Evolutionary conservation across 345 rosid genomes (phyloP).

Genomic region (Dovyalis caffra): DNA sequence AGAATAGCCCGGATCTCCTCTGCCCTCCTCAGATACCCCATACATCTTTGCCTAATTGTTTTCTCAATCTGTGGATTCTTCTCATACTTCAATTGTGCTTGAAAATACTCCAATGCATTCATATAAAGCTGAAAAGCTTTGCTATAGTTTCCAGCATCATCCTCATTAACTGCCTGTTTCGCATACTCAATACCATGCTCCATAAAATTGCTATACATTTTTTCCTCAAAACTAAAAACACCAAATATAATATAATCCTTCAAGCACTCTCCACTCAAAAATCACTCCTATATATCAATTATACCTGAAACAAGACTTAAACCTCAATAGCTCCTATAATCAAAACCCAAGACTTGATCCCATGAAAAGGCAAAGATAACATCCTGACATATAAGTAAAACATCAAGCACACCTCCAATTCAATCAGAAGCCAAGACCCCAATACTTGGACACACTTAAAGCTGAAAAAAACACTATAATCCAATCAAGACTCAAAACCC

Average conservation of each 20-base stretch:
- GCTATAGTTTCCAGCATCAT: constrained; percentile 76
- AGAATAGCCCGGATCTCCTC: constrained; percentile 88
- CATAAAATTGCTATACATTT: constrained; percentile 89
- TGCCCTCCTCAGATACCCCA: constrained; percentile 80
- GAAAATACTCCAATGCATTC: constrained; percentile 91
- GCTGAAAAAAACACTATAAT: background rate
- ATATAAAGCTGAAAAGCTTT: constrained; percentile 79
- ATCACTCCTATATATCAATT: background rate
- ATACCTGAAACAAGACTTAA: background rate
- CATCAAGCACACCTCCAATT: background rate
- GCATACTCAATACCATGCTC: constrained; percentile 90
- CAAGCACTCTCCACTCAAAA: background rate
- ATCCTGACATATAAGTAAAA: too few relatives aligned
- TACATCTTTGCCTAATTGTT: constrained; percentile 67
- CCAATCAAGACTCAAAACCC: background rate
- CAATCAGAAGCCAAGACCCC: background rate
- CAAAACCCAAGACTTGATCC: background rate
- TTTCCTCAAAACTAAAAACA: background rate
- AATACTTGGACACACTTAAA: background rate
- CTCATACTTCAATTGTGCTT: constrained; percentile 88
- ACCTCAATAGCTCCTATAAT: constrained; percentile 3
- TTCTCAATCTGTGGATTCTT: constrained; percentile 81
- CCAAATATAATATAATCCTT: background rate
- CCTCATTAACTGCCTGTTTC: constrained; percentile 82
- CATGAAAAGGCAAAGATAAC: background rate